Base-by-base conservation (phyloP, 176 grass and related monocot genomes). In the Oryza officinalis region DNA sequence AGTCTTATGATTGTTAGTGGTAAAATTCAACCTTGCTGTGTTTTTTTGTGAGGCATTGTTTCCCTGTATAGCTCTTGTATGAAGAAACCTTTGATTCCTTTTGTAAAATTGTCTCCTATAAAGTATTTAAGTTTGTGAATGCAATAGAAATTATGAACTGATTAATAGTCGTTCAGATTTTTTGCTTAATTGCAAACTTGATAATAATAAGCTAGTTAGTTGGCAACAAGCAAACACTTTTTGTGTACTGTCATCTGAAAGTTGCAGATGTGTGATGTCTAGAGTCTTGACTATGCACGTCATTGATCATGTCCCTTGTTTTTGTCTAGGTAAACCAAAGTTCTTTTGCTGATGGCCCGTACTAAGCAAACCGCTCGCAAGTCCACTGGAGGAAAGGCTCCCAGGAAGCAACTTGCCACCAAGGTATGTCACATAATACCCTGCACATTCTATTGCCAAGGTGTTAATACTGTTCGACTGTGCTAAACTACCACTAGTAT, bases 341-440 rank as follows among this genome's bases (percentile, higher is more conserved):
- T 49, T 68, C 13, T 0, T 64, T 77, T 59, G 63, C 23, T 17
- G 43, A 92, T 92, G 90, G 90, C 90, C 84, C 90, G 90, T 87
- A 92, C 90, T 57, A 92, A 89, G 84, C 90, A 92, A 61, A 92
- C 90, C 4, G 47, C 47, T 50, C 47, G 47, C 47, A 50, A 50
- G 47, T 50, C 47, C 4, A 50, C 47, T 50, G 47, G 47, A 50
- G 47, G 47, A 50, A 50, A 50, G 47, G 47, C 47, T 50, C 47
- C 47, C 15, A 50, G 90, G 84, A 92, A 92, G 84, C 90, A 92
- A 6, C 76, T 92, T 13, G 90, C 90, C 27, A 92, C 87, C 71
- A 92, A 92, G 90, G 90, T 92, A 81, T 92, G 76, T 63, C 3
- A 0, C 40, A 20, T 25, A n/a, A 44, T 13, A 47, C 71, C 30